Evolutionary conservation across 1,139 yeast genomes (phyloP), one percentile per base, ranked within the genome.

Genomic region (Lipomyces yarrowii): DNA sequence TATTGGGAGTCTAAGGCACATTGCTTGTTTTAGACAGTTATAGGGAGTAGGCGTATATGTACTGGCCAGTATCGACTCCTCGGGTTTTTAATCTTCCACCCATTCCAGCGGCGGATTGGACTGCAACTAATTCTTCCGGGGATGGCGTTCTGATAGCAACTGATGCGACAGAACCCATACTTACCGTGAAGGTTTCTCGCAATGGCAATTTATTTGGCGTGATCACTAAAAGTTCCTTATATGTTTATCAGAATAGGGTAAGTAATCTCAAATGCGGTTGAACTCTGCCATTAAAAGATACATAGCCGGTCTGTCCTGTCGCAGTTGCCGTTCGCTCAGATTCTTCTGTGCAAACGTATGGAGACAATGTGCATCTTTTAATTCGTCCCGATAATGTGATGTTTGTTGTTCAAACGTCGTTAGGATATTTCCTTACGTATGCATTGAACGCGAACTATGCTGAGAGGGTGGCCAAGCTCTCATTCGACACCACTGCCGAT

Each of bases 331-430:
- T 70, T 13, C 68, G 79, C 21, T 69, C 77, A n/a, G 72, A 71
- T 15, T 61, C 73, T 10, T 73, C 76, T 15, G 60, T 77, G 1
- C 74, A 71, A 18, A 68, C 70, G 7, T 71, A 74, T 63, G 81
- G 80, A 0, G 71, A 70, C 18, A 76, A 76, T 62, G 68, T 69
- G 13, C 64, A 71, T n/a, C 69, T 78, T 10, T 69, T 72, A 11
- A 64, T 78, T 2, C 71, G 78, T 30, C 76, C 78, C 3, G 77
- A 77, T 56, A 80, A 80, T 39, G 71, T 69, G 32, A 64, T 71
- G 39, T 64, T 79, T 15, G 78, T 76, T 11, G 77, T 78, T 2
- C 71, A 74, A 18, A 79, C 82, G 5, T 63, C 73, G 8, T 68
- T 71, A 37, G 75, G 76, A 10, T 70, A 73, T 62, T 70, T 77